Percentiles rank a stretch among this genome's conserved stretches.
These are phyloP conservation scores for Gossypioides kirkii DNA, from an alignment of 345 rosid genomes.

Conservation along the genomic window DNA sequence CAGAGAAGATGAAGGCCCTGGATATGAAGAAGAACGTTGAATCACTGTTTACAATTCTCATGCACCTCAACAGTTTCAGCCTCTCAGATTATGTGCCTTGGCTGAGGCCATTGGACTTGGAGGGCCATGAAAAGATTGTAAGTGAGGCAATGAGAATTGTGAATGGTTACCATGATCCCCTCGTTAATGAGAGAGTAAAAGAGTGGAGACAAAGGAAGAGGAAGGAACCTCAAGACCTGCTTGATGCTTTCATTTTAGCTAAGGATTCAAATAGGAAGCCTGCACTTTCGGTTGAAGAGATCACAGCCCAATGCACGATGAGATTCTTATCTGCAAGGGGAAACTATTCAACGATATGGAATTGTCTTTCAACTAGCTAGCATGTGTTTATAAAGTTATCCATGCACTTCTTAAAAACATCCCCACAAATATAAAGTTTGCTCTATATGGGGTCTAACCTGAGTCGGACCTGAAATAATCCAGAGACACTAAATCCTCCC, in stretches of 20 bases:
- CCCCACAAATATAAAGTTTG: neutral
- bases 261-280: slow-evolving; percentile 8
- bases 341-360: too few species aligned
- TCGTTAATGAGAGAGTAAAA: neutral
- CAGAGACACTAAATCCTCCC: neutral
- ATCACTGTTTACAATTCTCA: neutral
- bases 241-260: neutral
- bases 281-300: slow-evolving; percentile 5
- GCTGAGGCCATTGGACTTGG: slow-evolving; percentile 1
- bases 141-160: neutral
- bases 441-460: too few species aligned
- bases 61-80: neutral
- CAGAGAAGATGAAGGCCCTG: slow-evolving; percentile 22
- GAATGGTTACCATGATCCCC: neutral
- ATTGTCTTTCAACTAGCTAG: too few species aligned
- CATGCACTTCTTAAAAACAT: neutral
- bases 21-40: slow-evolving; percentile 18
- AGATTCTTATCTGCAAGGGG: neutral
- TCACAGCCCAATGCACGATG: neutral
- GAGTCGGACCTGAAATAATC: too few species aligned
- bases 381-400: neutral
- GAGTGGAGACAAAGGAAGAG: neutral
- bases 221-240: neutral
- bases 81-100: neutral
- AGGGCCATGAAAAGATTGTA: neutral